Evolutionary conservation across 192 early-diverging fungal species (phyloP), one percentile per base, ranked within the genome.

Genomic region (Rhizophagus prolifer): DNA sequence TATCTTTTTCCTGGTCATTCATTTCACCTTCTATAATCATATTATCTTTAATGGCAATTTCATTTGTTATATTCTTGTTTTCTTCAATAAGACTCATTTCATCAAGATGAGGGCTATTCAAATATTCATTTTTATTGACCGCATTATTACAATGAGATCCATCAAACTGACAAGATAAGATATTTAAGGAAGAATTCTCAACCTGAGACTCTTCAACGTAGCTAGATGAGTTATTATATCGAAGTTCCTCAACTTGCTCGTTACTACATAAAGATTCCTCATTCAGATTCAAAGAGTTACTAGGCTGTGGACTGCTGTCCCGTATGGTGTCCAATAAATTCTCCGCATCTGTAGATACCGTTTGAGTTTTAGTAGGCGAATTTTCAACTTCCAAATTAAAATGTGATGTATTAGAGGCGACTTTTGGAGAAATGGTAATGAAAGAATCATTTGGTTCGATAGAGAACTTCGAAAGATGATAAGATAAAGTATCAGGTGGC

Each of bases 391-490:
- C 50, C 19, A 54, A 54, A 21, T 54, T 19, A 16, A 54, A 21
- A 54, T 21, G 4, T 8, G 16, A 3, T 7, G 50, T 21, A 21
- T 19, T 54, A 54, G 50, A 21, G 4, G 50, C 50, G 19, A 54
- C 50, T 54, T 54, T 54, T 54, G 50, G 50, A 54, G 62, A 9
- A 64, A 30, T 64, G 30, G 62, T 64, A 16, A 64, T 64, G 30
- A 64, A 64, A 64, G 62, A 64, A 64, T 64, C 62, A 64, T 64
- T 30, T 30, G 62, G 25, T 64, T 30, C 13, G 4, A 64, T 28
- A 26, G 62, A 64, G 25, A 64, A 28, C 12, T 31, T 64, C 16
- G 62, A 64, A 30, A 64, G 30, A 16, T 64, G 62, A 30, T 64
- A 64, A 10, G 62, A 44, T 10, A 12, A 44, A 44, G 41, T 44